phyloP scores from a whole-genome alignment of 2,329 filamentous ascomycete species.

The Neopestalotiopsis sp. region DNA sequence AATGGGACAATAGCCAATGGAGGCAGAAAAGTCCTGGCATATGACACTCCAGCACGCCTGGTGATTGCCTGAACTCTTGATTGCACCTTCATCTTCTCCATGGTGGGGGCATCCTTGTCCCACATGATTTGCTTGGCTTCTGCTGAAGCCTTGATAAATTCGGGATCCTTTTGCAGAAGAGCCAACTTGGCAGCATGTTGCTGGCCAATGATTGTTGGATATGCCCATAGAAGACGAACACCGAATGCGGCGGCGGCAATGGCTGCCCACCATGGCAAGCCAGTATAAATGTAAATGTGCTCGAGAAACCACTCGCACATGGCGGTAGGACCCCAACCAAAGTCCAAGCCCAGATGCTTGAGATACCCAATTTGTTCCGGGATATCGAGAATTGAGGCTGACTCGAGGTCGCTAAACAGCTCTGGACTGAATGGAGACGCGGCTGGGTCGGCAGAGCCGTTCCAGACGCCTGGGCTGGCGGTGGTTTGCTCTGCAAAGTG shows the following conservation, averaged over 20 bases:
- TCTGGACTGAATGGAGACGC: slow-evolving; percentile 33
- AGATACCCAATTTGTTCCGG: slow-evolving; percentile 84
- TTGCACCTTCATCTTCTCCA: slow-evolving; percentile 49
- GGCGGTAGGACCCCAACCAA: slow-evolving; percentile 79
- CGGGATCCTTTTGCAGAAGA: slow-evolving; percentile 58
- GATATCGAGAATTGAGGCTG: slow-evolving; percentile 59
- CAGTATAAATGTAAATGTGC: slow-evolving; percentile 77
- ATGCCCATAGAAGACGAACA: slow-evolving; percentile 69
- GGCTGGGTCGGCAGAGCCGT: slow-evolving; percentile 20
- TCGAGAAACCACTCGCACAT: slow-evolving; percentile 79
- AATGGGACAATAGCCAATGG: slow-evolving; percentile 68
- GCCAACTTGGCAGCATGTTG: slow-evolving; percentile 68
- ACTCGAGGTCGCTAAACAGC: slow-evolving; percentile 37
- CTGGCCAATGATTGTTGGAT: slow-evolving; percentile 65
- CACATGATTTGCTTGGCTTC: slow-evolving; percentile 52
- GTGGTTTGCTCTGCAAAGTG: neutral
- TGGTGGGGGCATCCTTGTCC: slow-evolving; percentile 44
- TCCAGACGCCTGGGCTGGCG: slow-evolving; percentile 22
- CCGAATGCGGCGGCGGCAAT: slow-evolving; percentile 69
- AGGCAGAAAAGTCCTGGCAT: slow-evolving; percentile 56
- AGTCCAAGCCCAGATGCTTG: slow-evolving; percentile 82
- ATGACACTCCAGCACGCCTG: slow-evolving; percentile 58
- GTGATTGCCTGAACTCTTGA: slow-evolving; percentile 56
- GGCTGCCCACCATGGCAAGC: slow-evolving; percentile 82
- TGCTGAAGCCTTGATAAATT: slow-evolving; percentile 55